Evolutionary conservation across 768 basidiomycete species (phyloP), one percentile per base, ranked within the genome.

Genomic region (Cystofilobasidium ferigula): DNA sequence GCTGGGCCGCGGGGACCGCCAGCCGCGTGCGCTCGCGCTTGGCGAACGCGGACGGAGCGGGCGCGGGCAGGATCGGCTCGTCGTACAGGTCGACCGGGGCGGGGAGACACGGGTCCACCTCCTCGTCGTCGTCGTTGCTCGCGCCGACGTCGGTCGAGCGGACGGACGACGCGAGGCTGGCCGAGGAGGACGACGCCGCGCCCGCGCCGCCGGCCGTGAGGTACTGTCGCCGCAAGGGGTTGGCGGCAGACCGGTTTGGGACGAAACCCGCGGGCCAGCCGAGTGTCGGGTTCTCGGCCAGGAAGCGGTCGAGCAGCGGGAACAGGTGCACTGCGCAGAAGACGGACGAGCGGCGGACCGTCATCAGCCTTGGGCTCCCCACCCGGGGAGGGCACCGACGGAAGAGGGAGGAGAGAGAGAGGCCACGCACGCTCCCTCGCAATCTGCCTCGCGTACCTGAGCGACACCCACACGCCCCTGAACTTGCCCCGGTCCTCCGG

Each of bases 281-380:
- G 24, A 62, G 48, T 10, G 32, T 34, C 24, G n/a, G n/a, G 1
- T 32, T 3, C 7, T 16, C 1, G 0, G 13, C 48, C 34, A 62
- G 61, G 24, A 62, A 62, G 0, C 61, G 61, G 4, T n/a, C 48
- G 34, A 62, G 61, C 22, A 62, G 48, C 1, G 30, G n/a, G 8
- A 7, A n/a, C 3, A 62, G 20, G 10, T 30, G 20, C 47, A 7
- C 48, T 34, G 20, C 12, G 24, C 9, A 5, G 22, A 18, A 14
- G 40, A 18, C 22, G 32, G 0, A 16, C 26, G 22, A 32, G 26
- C 28, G n/a, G 3, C 10, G 48, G 18, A 28, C 28, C 5, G 30
- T 0, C 13, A 35, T 24, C 32, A 32, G 36, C 24, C 12, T 1
- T 30, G 24, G 35, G 10, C 16, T 4, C 13, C 5, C n/a, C 24